A percentile compares a stretch with the other conserved stretches of the same genome.
These are phyloP conservation scores for Kingdonia uniflora DNA, from an alignment of 164 flowering plant genomes.

Conservation along the genomic window DNA sequence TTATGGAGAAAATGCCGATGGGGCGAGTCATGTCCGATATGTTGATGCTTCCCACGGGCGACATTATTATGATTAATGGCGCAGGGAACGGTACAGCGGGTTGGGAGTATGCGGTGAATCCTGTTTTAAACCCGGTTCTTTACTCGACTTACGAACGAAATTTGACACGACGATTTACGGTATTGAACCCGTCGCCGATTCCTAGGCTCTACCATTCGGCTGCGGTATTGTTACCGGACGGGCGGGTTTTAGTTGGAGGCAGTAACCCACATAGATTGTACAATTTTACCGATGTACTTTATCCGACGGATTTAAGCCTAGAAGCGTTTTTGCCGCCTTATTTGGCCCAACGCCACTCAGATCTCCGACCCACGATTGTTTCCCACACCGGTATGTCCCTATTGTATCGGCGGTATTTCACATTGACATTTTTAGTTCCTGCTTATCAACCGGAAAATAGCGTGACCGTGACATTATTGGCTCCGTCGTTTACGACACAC, in stretches of 20 bases:
- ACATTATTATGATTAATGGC: constrained; percentile 61
- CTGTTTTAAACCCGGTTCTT: constrained; percentile 51
- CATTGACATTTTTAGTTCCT: constrained; percentile 27
- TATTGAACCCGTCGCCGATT: constrained; percentile 32
- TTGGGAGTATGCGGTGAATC: constrained; percentile 55
- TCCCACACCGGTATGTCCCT: constrained; percentile 14
- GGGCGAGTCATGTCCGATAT: constrained; percentile 78
- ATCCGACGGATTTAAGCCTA: constrained; percentile 72
- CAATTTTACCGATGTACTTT: constrained; percentile 37
- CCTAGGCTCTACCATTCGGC: constrained; percentile 82
- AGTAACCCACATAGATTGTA: constrained; percentile 70
- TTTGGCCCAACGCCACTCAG: constrained; percentile 15
- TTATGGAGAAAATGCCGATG: constrained; percentile 68
- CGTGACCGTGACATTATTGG: constrained; percentile 35
- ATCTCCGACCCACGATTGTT: constrained; percentile 37
- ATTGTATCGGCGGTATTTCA: constrained; percentile 27
- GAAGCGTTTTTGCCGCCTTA: constrained; percentile 67
- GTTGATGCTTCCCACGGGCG: constrained; percentile 61
- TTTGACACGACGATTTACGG: constrained; percentile 30
- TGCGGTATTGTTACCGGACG: constrained; percentile 56
- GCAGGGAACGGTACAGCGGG: constrained; percentile 74
- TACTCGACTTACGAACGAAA: constrained; percentile 27
- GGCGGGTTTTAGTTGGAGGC: constrained; percentile 79
- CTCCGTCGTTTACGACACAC: constrained; percentile 79
- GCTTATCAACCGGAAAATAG: constrained; percentile 7